These are phyloP conservation scores for Alternaria conjuncta DNA, from an alignment of 2,329 filamentous ascomycete genomes.

Conservation along the genomic window DNA sequence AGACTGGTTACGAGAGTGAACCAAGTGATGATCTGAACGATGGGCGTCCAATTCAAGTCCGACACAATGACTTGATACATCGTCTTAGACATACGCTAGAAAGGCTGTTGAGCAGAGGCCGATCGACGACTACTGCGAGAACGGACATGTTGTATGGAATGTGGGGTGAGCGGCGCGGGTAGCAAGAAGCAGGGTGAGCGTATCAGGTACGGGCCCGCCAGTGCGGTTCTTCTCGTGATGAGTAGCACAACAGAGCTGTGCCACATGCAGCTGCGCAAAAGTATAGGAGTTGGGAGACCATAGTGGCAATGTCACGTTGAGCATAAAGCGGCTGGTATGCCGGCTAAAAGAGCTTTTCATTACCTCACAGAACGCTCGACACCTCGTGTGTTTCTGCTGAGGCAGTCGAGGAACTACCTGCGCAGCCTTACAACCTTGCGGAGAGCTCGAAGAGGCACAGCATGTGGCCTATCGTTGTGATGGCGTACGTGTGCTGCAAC, in stretches of 20 bases:
- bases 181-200: neutral
- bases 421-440: neutral
- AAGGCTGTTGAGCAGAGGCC: neutral
- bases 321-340: neutral
- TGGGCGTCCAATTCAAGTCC: conserved; percentile 27
- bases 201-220: conserved; percentile 3
- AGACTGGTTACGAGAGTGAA: conserved; percentile 24
- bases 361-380: neutral
- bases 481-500: neutral
- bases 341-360: conserved; percentile 1
- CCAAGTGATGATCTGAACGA: conserved; percentile 35
- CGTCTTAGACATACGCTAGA: conserved; percentile 4
- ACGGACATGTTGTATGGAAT: conserved; percentile 8
- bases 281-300: neutral
- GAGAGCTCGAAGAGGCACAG: neutral
- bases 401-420: neutral
- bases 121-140: neutral
- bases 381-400: neutral
- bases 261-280: neutral
- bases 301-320: neutral
- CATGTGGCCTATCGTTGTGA: neutral
- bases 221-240: neutral
- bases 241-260: neutral
- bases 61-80: conserved; percentile 22
- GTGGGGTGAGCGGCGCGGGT: neutral